phyloP scores from a whole-genome alignment of 176 grass and related monocot genomes.

The Oryza rufipogon region DNA sequence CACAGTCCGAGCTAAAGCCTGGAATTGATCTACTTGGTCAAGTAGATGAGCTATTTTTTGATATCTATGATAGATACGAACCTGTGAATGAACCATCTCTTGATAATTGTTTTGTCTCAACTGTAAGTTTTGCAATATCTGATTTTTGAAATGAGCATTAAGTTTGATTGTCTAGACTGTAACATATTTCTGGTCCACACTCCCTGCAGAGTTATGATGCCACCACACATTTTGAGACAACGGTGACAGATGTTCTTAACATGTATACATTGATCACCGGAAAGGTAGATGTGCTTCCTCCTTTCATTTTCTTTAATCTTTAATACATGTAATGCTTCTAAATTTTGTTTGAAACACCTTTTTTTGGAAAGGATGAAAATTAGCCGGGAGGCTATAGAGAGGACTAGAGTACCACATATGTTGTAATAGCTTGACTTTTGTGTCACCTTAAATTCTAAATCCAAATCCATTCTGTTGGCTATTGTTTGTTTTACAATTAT shows the following conservation, averaged over 20 bases:
- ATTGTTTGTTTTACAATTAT: neutral
- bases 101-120: constrained; percentile 89
- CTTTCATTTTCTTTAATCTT: neutral
- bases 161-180: neutral
- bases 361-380: neutral
- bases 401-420: neutral
- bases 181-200: constrained; percentile 21
- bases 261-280: constrained; percentile 87
- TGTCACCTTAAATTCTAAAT: neutral
- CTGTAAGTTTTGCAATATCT: constrained; percentile 40
- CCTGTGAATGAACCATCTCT: constrained; percentile 84
- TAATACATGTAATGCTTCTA: constrained; percentile 12
- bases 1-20: constrained; percentile 67
- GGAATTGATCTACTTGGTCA: constrained; percentile 83
- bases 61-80: constrained; percentile 80
- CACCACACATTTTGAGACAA: constrained; percentile 88
- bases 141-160: neutral
- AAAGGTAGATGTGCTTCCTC: constrained; percentile 56
- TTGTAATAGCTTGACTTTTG: neutral
- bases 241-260: constrained; percentile 77
- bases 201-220: constrained; percentile 85
- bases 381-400: neutral
- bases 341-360: constrained; percentile 11
- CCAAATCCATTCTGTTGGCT: neutral
- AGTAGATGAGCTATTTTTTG: constrained; percentile 87